A percentile compares a stretch with the other conserved stretches of the same genome.
Evolutionary conservation across 2,329 filamentous ascomycete genomes (phyloP).

Genomic region (Leptographium galeiforme): DNA sequence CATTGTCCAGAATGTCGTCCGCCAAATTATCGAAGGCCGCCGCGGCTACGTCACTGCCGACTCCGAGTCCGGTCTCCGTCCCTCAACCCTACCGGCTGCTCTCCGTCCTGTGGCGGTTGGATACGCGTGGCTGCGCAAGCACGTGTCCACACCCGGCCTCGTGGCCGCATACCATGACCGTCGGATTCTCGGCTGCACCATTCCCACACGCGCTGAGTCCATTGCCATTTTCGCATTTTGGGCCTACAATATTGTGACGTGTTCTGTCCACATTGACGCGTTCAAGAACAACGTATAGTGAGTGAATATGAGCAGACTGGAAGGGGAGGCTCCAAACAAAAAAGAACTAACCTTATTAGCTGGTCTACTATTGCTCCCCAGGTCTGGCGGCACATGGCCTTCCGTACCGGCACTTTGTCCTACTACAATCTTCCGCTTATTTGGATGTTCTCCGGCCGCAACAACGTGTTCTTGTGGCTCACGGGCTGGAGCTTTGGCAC

Average conservation of each 20-base stretch:
- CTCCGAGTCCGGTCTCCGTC: not conserved
- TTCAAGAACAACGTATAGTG: no score
- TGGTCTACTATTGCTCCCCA: not conserved
- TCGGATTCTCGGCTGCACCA: not conserved
- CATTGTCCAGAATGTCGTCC: not conserved
- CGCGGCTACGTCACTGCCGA: not conserved
- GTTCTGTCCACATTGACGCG: not conserved
- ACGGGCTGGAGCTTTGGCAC: constrained; percentile 57
- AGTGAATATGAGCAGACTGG: no score
- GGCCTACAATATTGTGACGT: not conserved
- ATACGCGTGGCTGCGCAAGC: not conserved
- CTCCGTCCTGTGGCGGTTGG: not conserved
- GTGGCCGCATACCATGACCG: not conserved
- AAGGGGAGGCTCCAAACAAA: no score
- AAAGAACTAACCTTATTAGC: not conserved
- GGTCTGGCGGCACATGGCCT: not conserved
- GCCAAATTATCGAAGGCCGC: not conserved
- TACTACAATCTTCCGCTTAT: constrained; percentile 4
- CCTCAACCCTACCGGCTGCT: not conserved
- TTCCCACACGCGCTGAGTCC: constrained; percentile 1
- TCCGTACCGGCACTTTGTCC: not conserved
- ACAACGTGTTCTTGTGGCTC: constrained; percentile 51
- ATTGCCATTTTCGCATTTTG: constrained; percentile 1
- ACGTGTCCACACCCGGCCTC: not conserved
- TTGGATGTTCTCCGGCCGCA: constrained; percentile 46